Evolutionary conservation across 306 rosid species (phyloP).

Genomic region (Lablab purpureus): DNA sequence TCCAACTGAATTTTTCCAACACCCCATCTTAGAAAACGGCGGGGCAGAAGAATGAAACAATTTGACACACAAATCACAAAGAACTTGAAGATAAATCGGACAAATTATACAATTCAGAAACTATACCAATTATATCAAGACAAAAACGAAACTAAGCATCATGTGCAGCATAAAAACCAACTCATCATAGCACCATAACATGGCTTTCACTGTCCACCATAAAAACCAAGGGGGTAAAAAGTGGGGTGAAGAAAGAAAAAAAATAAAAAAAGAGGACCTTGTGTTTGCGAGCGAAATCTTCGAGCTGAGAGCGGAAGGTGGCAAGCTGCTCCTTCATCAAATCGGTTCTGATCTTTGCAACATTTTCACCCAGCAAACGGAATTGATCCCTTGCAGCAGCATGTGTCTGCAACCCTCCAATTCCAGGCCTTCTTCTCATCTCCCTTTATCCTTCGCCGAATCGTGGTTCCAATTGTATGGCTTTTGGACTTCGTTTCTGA

Average conservation of each 20-base stretch:
- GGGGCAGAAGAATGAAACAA: background rate
- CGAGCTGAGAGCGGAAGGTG: conserved; percentile 90
- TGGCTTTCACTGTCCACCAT: background rate
- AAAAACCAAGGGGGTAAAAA: background rate
- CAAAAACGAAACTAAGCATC: background rate
- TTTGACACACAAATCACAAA: background rate
- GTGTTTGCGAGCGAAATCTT: conserved; percentile 96
- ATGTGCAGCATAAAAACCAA: background rate
- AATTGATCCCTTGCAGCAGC: conserved; percentile 93
- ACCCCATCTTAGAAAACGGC: conserved; percentile 34
- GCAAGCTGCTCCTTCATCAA: conserved; percentile 92
- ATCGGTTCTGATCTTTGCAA: conserved; percentile 90
- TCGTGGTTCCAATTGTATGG: background rate
- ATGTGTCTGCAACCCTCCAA: conserved; percentile 87
- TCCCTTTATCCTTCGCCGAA: background rate
- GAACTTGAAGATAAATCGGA: background rate
- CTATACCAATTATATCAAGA: background rate
- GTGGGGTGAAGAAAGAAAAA: background rate
- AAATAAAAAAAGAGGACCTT: conserved; percentile 62
- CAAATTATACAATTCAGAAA: background rate
- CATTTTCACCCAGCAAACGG: conserved; percentile 89
- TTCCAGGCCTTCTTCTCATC: conserved; percentile 96
- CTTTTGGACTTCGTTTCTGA: too few species aligned
- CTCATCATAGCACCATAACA: background rate
- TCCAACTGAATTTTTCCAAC: background rate